Conservation (phyloP, 2,329 filamentous ascomycete species). For the Xylariaceae sp. region DNA sequence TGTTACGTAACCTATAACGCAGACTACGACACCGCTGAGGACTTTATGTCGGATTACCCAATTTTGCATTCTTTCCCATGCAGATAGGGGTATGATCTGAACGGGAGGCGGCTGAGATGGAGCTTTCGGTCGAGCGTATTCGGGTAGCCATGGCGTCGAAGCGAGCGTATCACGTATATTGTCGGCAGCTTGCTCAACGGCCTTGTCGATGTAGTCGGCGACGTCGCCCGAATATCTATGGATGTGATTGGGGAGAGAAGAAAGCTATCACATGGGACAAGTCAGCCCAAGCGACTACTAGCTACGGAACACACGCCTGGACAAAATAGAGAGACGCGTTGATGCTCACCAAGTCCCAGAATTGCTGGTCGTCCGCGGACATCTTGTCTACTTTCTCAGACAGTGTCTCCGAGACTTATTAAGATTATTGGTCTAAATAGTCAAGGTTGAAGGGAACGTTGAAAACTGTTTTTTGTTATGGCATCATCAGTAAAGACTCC, state of each 20-base stretch:
- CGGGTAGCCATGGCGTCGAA: constrained; percentile 74
- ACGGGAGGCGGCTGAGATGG: constrained; percentile 51
- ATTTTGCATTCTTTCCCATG: constrained; percentile 63
- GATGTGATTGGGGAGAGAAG: constrained; percentile 66
- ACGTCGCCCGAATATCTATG: constrained; percentile 73
- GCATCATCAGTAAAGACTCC: no score
- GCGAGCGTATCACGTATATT: constrained; percentile 73
- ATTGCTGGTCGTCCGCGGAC: constrained; percentile 80
- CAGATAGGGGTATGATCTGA: constrained; percentile 42
- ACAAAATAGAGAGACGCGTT: neutral
- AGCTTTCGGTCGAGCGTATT: constrained; percentile 67
- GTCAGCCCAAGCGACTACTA: neutral
- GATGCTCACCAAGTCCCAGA: constrained; percentile 73
- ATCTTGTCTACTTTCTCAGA: constrained; percentile 61
- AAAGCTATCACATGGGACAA: constrained; percentile 49
- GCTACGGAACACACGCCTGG: neutral
- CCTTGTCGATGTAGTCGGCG: constrained; percentile 79
- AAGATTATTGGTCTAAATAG: neutral
- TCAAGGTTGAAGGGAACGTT: neutral
- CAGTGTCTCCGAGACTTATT: neutral
- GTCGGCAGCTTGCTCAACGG: constrained; percentile 77
- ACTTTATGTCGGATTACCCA: constrained; percentile 79
- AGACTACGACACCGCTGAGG: constrained; percentile 71
- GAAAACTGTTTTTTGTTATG: no score
- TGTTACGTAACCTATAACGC: constrained; percentile 70